Evolutionary conservation across 345 rosid species (phyloP).

Genomic region (Syzygium jambos): DNA sequence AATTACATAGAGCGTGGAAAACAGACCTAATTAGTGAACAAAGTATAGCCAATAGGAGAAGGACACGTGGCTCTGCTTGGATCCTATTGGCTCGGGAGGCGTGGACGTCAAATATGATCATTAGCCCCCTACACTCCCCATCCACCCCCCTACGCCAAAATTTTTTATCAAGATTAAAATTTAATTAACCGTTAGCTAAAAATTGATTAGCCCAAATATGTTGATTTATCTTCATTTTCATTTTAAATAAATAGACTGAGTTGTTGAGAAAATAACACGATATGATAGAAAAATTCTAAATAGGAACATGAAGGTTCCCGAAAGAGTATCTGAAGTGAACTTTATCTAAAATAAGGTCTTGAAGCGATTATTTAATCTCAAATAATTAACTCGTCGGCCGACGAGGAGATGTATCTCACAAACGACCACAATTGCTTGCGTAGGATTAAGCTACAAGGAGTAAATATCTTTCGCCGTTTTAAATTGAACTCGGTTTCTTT

Average conservation of each 20-base stretch:
- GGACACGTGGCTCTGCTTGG: conserved; percentile 1
- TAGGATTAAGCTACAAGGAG: too few relatives aligned
- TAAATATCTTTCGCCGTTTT: too few relatives aligned
- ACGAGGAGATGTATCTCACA: too few relatives aligned
- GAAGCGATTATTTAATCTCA: too few relatives aligned
- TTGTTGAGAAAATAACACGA: not conserved
- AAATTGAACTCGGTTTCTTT: too few relatives aligned
- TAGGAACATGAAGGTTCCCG: too few relatives aligned
- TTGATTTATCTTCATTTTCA: not conserved
- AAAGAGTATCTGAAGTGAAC: too few relatives aligned
- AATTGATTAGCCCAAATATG: not conserved
- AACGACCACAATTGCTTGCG: too few relatives aligned
- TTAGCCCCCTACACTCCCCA: not conserved
- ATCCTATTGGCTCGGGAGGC: not conserved
- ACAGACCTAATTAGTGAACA: not conserved
- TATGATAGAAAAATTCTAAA: not conserved
- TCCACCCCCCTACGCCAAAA: not conserved
- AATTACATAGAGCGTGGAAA: not conserved
- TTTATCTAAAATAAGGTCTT: too few relatives aligned
- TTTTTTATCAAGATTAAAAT: not conserved
- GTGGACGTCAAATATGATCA: not conserved
- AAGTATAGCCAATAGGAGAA: not conserved
- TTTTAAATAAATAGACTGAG: not conserved
- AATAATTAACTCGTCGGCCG: too few relatives aligned
- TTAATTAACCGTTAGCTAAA: not conserved